Evolutionary conservation across 495 filamentous ascomycete species (phyloP), one percentile per base, ranked within the genome.

Genomic region (Penicillium malachiteum): DNA sequence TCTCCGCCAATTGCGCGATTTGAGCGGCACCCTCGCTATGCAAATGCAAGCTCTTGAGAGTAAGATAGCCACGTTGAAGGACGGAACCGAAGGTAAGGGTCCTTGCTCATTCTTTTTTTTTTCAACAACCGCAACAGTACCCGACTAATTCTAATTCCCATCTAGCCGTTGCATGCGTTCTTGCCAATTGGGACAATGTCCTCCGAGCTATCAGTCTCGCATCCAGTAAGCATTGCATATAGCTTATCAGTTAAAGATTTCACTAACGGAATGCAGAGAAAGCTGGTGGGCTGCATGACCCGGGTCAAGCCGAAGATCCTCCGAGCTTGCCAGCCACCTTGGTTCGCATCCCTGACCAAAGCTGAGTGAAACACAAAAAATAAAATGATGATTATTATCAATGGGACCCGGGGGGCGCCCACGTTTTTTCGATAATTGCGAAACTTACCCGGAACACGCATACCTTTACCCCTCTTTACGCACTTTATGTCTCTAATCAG

Each of bases 101-200:
- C 38, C 21, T 43, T 42, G 3, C 8, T 43, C 32, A 37, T 52
- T 53, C 31, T 39, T 49, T 43, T 42, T 18, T 44, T 30, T 43
- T 54, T 34, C 10, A n/a, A 38, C 18, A 44, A 11, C 38, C 44
- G 50, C 34, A 55, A 13, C 48, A 37, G 8, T 37, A 37, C 12
- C 34, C 12, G 12, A 10, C 9, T 37, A 9, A 37, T 37, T 37
- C 12, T 37, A 30, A 34, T 34, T 37, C 37, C n/a, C 47, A 49
- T 35, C 47, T 66, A 94, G 93, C 91, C 61, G 91, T 98, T 66
- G 94, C 94, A 45, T 84, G 86, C 44, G 94, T 98, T 14, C 74
- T 98, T 57, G 83, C 89, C 44, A 98, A 98, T 71, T 98, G 94
- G 94, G 88, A 96, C 63, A 95, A 92, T 68, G 92, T 98, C 49